A percentile compares a stretch with the other conserved stretches of the same genome.
Conservation (phyloP, 202 grass and related monocot species). For the Musa balbisiana region DNA sequence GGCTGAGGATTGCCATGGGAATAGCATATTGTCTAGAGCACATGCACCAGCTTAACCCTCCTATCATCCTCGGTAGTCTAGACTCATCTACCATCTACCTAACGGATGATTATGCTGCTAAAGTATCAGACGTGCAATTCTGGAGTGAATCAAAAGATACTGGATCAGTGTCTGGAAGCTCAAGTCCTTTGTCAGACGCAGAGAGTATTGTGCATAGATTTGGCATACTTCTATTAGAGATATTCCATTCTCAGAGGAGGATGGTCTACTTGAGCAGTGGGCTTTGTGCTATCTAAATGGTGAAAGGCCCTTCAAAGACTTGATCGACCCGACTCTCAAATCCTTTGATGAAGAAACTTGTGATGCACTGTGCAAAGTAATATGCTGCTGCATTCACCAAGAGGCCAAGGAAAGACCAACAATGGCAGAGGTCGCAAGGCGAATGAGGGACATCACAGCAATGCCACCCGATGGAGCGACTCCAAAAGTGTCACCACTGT, state of each 20-base stretch:
- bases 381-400: conserved; percentile 31
- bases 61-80: conserved; percentile 35
- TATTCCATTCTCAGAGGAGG: conserved; percentile 31
- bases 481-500: conserved; percentile 55
- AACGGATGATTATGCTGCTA: conserved; percentile 61
- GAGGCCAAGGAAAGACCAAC: conserved; percentile 34
- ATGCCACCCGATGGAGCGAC: conserved; percentile 42
- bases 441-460: conserved; percentile 39
- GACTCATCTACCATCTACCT: conserved; percentile 55
- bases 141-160: conserved; percentile 27
- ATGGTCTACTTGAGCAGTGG: conserved; percentile 35
- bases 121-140: conserved; percentile 53
- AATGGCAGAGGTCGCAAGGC: conserved; percentile 33
- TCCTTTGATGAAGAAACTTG: conserved; percentile 31
- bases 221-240: conserved; percentile 50
- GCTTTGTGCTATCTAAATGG: conserved; percentile 22
- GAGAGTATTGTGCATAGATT: conserved; percentile 33
- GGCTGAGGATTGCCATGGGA: conserved; percentile 62
- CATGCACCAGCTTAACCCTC: conserved; percentile 49
- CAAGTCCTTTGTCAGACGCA: conserved; percentile 5
- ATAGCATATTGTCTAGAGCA: conserved; percentile 53
- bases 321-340: conserved; percentile 39
- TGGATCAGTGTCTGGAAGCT: neutral
- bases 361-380: conserved; percentile 25
- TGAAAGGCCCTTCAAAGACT: conserved; percentile 25